phyloP scores from a whole-genome alignment of 2,329 filamentous ascomycete species.

The Penicillium nordicum region DNA sequence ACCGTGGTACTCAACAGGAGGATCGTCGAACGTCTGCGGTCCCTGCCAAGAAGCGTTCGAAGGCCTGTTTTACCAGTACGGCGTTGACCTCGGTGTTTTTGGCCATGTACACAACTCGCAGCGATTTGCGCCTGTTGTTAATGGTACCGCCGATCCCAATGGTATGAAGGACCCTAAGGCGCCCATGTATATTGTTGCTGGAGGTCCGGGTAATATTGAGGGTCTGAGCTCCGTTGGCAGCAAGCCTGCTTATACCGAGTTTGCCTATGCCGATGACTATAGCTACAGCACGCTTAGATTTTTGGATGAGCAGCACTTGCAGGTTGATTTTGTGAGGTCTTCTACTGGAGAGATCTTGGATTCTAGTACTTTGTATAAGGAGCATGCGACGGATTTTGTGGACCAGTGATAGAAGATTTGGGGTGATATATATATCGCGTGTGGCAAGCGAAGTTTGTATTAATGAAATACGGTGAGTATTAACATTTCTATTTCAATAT shows the following conservation, averaged over 20 bases:
- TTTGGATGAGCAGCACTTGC: constrained; percentile 44
- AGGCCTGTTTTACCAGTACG: constrained; percentile 53
- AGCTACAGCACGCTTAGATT: constrained; percentile 52
- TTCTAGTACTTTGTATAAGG: constrained; percentile 49
- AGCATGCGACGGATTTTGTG: constrained; percentile 47
- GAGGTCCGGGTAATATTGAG: constrained; percentile 57
- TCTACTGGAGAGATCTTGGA: constrained; percentile 50
- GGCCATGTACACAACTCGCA: constrained; percentile 60
- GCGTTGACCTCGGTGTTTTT: constrained; percentile 56
- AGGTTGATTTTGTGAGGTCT: constrained; percentile 52
- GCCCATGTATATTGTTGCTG: constrained; percentile 56
- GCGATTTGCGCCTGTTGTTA: constrained; percentile 43
- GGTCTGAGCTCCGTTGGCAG: constrained; percentile 46
- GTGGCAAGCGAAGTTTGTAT: background rate
- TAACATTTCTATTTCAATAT: background rate
- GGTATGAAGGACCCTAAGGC: constrained; percentile 50
- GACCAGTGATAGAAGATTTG: constrained; percentile 44
- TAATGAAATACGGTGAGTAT: background rate
- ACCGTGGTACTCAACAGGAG: constrained; percentile 48
- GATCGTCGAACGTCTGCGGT: constrained; percentile 35
- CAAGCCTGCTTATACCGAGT: constrained; percentile 43
- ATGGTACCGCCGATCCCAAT: constrained; percentile 42
- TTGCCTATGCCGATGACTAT: constrained; percentile 43
- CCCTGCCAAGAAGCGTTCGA: constrained; percentile 55
- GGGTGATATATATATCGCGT: background rate